Conservation (phyloP, 371 early-diverging fungal species). For the Mucor piriformis region DNA sequence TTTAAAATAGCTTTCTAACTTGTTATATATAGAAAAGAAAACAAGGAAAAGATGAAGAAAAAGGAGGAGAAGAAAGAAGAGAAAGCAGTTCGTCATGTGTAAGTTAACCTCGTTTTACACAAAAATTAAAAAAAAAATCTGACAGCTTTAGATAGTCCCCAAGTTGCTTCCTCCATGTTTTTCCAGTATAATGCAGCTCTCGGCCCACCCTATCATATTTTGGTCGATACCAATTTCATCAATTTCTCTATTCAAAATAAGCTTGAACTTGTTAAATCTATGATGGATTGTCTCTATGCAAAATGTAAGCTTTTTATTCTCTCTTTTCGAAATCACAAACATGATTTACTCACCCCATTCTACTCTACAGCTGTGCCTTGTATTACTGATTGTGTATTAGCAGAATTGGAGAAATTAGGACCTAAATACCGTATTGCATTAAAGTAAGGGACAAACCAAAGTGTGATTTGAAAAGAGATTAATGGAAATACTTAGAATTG, state of each 20-base stretch:
- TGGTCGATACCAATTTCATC: constrained; percentile 99
- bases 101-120: constrained; percentile 30
- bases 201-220: constrained; percentile 98
- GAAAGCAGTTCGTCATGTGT: constrained; percentile 81
- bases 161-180: constrained; percentile 95
- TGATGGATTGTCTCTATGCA: constrained; percentile 99
- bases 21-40: constrained; percentile 61
- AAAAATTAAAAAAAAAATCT: not conserved
- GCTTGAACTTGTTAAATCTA: constrained; percentile 93
- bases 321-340: too few relatives aligned
- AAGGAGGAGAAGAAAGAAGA: constrained; percentile 73
- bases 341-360: too few relatives aligned
- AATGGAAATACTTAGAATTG: constrained; percentile 60
- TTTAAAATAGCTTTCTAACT: not conserved
- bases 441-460: constrained; percentile 55
- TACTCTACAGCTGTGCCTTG: constrained; percentile 84
- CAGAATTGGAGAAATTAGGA: constrained; percentile 99
- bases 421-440: constrained; percentile 96
- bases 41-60: constrained; percentile 77
- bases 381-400: constrained; percentile 99
- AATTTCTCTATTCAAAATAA: constrained; percentile 99
- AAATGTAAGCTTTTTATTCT: constrained; percentile 65
- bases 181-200: constrained; percentile 96
- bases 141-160: constrained; percentile 57
- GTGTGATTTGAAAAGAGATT: not conserved